phyloP scores from a whole-genome alignment of 257 asterid species.

The Solanum neorickii region DNA sequence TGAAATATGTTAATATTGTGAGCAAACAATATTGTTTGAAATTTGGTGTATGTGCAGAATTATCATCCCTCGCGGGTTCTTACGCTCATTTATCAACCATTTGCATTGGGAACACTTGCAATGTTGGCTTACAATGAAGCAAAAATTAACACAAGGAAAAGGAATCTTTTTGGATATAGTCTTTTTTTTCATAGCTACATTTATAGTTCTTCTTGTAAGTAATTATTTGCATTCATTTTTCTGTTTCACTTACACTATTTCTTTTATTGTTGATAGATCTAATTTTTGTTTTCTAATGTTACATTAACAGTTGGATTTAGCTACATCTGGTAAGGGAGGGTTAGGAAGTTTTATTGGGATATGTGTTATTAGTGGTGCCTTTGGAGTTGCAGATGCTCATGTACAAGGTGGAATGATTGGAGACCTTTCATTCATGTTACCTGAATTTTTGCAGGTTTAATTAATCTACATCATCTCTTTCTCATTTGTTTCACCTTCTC shows the following conservation, averaged over 20 bases:
- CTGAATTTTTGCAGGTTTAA: conserved; percentile 27
- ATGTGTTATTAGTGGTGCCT: conserved; percentile 25
- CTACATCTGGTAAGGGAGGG: conserved; percentile 34
- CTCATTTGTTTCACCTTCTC: not conserved
- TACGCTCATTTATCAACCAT: conserved; percentile 46
- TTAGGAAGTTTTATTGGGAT: conserved; percentile 22
- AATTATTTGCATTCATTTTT: not conserved
- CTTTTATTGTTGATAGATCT: not conserved
- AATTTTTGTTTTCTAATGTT: not conserved
- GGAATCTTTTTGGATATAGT: conserved; percentile 28
- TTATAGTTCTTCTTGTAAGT: conserved; percentile 32
- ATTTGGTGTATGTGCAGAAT: conserved; percentile 4
- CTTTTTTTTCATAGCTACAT: conserved; percentile 26
- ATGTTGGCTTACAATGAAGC: conserved; percentile 30
- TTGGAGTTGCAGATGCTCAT: conserved; percentile 43
- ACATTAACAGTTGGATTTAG: conserved; percentile 19
- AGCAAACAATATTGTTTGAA: no score
- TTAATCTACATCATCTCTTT: not conserved
- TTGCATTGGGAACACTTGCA: conserved; percentile 33
- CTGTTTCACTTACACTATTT: not conserved
- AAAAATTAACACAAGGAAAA: conserved; percentile 26
- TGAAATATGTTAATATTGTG: not conserved
- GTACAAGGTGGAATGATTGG: conserved; percentile 50
- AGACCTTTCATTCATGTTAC: conserved; percentile 35
- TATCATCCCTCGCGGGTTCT: conserved; percentile 42